phyloP scores from a whole-genome alignment of 768 basidiomycete species.

The Kwoniella newhampshirensis region DNA sequence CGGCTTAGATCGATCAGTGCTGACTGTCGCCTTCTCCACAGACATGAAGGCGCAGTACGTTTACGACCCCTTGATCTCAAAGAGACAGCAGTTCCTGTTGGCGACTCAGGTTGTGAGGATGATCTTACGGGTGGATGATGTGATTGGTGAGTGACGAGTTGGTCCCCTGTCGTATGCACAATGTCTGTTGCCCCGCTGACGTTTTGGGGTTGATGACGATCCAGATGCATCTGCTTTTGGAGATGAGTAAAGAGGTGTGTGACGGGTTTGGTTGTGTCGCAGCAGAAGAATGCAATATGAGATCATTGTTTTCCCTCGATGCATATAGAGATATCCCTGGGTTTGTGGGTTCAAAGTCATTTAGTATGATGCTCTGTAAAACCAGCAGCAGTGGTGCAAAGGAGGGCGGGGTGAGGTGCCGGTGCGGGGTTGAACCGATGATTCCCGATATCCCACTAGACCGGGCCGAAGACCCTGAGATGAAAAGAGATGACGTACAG shows the following conservation, averaged over 20 bases:
- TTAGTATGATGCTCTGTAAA: too few relatives aligned
- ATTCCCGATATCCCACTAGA: too few relatives aligned
- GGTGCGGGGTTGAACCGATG: too few relatives aligned
- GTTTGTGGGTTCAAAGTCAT: too few relatives aligned
- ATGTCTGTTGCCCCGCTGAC: not conserved
- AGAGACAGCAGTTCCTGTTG: conserved; percentile 91
- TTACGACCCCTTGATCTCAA: conserved; percentile 94
- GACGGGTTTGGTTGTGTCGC: not conserved
- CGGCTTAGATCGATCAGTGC: not conserved
- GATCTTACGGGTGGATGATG: conserved; percentile 54
- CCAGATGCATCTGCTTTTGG: conserved; percentile 30
- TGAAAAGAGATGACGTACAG: too few relatives aligned
- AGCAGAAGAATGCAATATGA: not conserved
- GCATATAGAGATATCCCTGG: not conserved
- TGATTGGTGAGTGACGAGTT: conserved; percentile 40
- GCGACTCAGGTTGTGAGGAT: conserved; percentile 63
- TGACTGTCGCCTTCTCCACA: conserved; percentile 49
- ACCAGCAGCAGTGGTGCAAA: too few relatives aligned
- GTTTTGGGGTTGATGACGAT: conserved; percentile 7
- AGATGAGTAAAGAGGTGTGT: conserved; percentile 18
- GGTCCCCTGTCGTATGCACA: not conserved
- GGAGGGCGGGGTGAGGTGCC: too few relatives aligned
- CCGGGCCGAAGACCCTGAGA: too few relatives aligned
- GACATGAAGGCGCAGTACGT: conserved; percentile 98
- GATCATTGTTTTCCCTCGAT: not conserved